Conservation (phyloP, 2,329 filamentous ascomycete species). For the Fusarium sp. region DNA sequence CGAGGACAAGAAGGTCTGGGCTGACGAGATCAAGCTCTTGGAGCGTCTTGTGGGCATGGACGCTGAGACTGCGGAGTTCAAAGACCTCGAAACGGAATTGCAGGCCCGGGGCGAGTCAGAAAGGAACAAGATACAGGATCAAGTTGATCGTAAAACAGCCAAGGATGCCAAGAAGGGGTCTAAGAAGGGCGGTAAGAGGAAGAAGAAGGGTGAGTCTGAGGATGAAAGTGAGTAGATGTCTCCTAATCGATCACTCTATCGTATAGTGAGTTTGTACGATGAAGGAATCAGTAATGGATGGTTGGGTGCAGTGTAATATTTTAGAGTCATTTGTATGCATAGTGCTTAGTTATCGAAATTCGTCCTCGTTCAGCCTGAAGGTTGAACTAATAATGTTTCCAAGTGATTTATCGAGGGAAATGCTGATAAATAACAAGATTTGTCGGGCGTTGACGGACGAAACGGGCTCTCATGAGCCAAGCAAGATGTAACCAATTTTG, state of each 20-base stretch:
- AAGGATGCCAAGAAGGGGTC: constrained; percentile 62
- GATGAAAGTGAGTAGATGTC: constrained; percentile 50
- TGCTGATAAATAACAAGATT: background rate
- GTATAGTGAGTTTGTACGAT: background rate
- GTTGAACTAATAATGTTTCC: background rate
- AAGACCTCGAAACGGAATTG: constrained; percentile 71
- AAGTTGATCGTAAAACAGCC: constrained; percentile 80
- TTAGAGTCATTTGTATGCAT: background rate
- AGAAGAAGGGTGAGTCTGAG: constrained; percentile 51
- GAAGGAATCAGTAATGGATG: background rate
- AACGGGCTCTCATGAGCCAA: background rate
- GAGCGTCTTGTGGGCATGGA: constrained; percentile 91
- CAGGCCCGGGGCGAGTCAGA: constrained; percentile 77
- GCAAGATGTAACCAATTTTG: background rate
- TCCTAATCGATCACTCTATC: background rate
- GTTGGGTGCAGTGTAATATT: background rate
- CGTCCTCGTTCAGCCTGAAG: background rate
- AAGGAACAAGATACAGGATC: constrained; percentile 79
- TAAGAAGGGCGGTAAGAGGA: constrained; percentile 52
- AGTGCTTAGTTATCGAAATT: background rate
- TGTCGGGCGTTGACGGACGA: background rate
- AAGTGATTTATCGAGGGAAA: background rate
- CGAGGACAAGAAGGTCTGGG: constrained; percentile 89
- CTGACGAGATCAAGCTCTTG: constrained; percentile 92
- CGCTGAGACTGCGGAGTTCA: constrained; percentile 78